Conservation (phyloP, 768 basidiomycete species). For the Pholiota microspora region DNA sequence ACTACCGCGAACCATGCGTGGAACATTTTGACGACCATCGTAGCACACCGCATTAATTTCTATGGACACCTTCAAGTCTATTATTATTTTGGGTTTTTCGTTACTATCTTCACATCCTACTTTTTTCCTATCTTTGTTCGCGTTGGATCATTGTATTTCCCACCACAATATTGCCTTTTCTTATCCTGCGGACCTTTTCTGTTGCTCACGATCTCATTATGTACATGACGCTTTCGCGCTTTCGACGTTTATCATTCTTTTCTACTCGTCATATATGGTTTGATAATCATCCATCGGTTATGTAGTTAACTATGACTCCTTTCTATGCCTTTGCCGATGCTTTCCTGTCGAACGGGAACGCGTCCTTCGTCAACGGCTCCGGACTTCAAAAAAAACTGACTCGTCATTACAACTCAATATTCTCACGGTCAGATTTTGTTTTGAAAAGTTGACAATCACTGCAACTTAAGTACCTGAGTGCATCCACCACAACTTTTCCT, state of each 20-base stretch:
- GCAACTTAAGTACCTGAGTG: neutral
- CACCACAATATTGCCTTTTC: neutral
- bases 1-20: neutral
- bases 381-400: neutral
- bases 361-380: neutral
- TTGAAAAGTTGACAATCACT: neutral
- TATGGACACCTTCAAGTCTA: neutral
- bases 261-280: neutral
- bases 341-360: neutral
- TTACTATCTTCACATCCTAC: neutral
- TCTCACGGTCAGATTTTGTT: slow-evolving; percentile 10
- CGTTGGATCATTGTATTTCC: neutral
- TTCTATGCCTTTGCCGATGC: neutral
- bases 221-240: neutral
- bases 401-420: neutral
- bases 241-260: neutral
- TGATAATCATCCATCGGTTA: neutral
- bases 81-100: neutral
- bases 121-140: neutral
- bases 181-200: too few relatives aligned
- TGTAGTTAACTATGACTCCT: neutral
- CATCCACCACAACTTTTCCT: neutral
- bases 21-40: slow-evolving; percentile 1
- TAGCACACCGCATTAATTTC: neutral
- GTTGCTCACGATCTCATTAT: neutral